phyloP scores from a whole-genome alignment of 140 eudicot species.

The Eryngium alpinum region DNA sequence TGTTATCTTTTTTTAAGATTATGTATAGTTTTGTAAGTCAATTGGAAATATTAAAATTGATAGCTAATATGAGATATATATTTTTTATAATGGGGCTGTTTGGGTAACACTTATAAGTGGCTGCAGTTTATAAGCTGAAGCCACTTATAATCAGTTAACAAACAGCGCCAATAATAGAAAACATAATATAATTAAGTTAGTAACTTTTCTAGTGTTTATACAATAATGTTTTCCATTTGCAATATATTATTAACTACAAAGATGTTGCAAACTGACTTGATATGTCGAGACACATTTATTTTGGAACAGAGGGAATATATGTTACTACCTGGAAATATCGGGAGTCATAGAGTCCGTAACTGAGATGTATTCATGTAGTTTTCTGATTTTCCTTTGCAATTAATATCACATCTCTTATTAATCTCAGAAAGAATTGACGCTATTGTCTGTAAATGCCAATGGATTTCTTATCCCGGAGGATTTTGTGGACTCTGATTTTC shows the following conservation, averaged over 20 bases:
- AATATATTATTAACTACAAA: background rate
- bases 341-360: background rate
- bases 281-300: background rate
- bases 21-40: no score
- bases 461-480: slow-evolving; percentile 76
- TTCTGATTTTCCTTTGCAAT: background rate
- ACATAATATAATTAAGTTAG: no score
- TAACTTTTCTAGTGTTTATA: background rate
- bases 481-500: slow-evolving; percentile 69
- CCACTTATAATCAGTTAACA: no score
- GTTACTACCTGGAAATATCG: background rate
- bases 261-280: background rate
- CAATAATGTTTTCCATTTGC: background rate
- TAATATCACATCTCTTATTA: background rate
- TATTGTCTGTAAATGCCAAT: slow-evolving; percentile 75
- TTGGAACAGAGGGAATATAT: background rate
- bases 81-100: no score
- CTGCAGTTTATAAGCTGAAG: no score
- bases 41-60: no score
- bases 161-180: no score
- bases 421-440: slow-evolving; percentile 65
- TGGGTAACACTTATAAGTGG: no score
- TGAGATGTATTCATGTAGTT: background rate
- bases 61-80: no score
- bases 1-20: background rate